Evolutionary conservation across 2,329 filamentous ascomycete genomes (phyloP).

Genomic region (Colletotrichum abscissum): DNA sequence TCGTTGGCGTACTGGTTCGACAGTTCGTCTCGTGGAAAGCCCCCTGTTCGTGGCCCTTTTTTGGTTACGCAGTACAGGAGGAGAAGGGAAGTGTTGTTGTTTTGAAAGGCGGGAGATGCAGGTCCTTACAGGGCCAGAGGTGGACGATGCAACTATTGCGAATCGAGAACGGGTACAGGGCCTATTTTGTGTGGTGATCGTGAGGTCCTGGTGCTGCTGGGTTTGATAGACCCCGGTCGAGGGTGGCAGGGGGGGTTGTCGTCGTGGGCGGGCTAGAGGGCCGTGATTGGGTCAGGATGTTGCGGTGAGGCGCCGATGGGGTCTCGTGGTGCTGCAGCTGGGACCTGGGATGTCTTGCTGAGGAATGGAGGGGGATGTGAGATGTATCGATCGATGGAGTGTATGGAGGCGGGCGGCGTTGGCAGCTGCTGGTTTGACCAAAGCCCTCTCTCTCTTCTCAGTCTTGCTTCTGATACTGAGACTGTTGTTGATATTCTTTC

Average conservation of each 20-base stretch:
- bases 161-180: constrained; percentile 12
- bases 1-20: not conserved
- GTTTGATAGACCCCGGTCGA: constrained; percentile 17
- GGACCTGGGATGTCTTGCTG: constrained; percentile 36
- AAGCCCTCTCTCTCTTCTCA: not conserved
- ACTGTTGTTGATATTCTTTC: not conserved
- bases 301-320: constrained; percentile 33
- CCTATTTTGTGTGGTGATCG: constrained; percentile 18
- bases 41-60: constrained; percentile 11
- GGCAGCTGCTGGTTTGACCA: not conserved
- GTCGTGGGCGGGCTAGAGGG: constrained; percentile 25
- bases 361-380: constrained; percentile 28
- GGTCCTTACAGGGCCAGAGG: constrained; percentile 19
- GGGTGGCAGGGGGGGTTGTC: constrained; percentile 29
- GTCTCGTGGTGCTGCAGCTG: constrained; percentile 33
- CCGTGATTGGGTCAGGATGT: constrained; percentile 35
- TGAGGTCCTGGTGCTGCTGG: not conserved
- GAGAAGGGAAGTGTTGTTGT: not conserved
- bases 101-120: constrained; percentile 8
- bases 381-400: not conserved
- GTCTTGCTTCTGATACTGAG: not conserved
- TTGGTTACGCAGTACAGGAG: not conserved
- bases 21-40: not conserved
- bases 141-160: constrained; percentile 2
- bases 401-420: not conserved